A percentile compares a stretch with the other conserved stretches of the same genome.
Evolutionary conservation across 2,329 filamentous ascomycete genomes (phyloP).

Genomic region (Corniculantispora saksenae): DNA sequence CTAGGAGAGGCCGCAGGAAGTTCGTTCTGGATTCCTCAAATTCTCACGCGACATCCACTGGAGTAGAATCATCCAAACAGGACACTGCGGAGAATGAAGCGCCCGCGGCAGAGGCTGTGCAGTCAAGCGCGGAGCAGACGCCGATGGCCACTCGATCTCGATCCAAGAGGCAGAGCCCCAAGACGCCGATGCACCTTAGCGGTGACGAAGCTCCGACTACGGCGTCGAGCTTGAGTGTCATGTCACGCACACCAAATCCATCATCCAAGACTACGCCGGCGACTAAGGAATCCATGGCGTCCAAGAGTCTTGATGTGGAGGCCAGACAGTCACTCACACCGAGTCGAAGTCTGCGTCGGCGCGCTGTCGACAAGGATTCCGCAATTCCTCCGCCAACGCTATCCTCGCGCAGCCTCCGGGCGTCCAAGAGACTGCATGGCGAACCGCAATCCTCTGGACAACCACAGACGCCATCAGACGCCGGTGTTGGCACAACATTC

Average conservation of each 20-base stretch:
- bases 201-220: constrained; percentile 5
- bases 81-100: background rate
- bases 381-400: background rate
- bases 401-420: constrained; percentile 8
- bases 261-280: constrained; percentile 39
- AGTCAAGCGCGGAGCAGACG: background rate
- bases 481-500: background rate
- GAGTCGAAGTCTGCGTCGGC: constrained; percentile 17
- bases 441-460: constrained; percentile 13
- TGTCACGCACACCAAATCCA: constrained; percentile 41
- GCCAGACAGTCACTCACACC: constrained; percentile 28
- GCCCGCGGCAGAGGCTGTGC: background rate
- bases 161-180: background rate
- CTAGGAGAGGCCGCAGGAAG: constrained; percentile 26
- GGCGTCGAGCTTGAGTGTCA: constrained; percentile 35
- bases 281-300: constrained; percentile 34
- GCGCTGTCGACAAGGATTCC: background rate
- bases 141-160: constrained; percentile 8
- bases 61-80: background rate
- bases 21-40: constrained; percentile 33
- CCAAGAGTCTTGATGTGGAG: constrained; percentile 27
- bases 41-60: background rate
- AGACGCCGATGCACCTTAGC: background rate
- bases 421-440: background rate
- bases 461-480: constrained; percentile 5